Percentiles rank a stretch among this genome's conserved stretches.
Evolutionary conservation across 164 flowering plant genomes (phyloP).

Genomic region (Taxillus chinensis): DNA sequence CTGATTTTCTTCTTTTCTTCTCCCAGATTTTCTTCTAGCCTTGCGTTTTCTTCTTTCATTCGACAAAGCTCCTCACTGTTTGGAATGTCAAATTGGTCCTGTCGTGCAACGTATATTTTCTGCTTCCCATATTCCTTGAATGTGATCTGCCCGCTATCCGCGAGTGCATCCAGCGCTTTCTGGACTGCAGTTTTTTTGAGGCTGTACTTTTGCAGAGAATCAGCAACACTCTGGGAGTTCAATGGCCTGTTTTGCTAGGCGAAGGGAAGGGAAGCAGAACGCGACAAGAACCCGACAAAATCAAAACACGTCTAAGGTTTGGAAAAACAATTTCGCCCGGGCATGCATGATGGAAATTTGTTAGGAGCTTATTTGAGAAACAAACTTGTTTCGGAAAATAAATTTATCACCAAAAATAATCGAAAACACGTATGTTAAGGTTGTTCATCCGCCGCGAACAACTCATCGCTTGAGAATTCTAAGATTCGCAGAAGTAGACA

Average conservation of each 20-base stretch:
- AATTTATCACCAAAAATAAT: too few relatives aligned
- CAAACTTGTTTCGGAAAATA: too few relatives aligned
- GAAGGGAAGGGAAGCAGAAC: background rate
- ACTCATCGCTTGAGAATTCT: too few relatives aligned
- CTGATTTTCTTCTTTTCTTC: slow-evolving; percentile 48
- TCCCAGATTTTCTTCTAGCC: slow-evolving; percentile 49
- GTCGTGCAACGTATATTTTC: slow-evolving; percentile 85
- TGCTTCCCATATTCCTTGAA: slow-evolving; percentile 95
- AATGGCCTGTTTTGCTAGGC: slow-evolving; percentile 86
- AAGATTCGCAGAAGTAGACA: background rate
- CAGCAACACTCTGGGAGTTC: slow-evolving; percentile 90
- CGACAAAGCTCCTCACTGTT: slow-evolving; percentile 65
- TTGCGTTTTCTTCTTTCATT: slow-evolving; percentile 79
- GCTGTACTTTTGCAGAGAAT: slow-evolving; percentile 80
- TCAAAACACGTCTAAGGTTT: background rate
- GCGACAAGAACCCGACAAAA: background rate
- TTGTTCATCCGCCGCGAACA: too few relatives aligned
- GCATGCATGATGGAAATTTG: too few relatives aligned
- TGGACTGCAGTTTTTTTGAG: slow-evolving; percentile 89
- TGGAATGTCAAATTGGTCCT: slow-evolving; percentile 87
- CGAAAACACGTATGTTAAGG: too few relatives aligned
- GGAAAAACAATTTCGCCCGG: too few relatives aligned
- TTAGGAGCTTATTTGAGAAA: too few relatives aligned
- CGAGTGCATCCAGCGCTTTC: slow-evolving; percentile 66
- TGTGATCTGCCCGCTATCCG: slow-evolving; percentile 44